Evolutionary conservation across 1,284 basidiomycete species (phyloP).

Genomic region (Mycena sp.): DNA sequence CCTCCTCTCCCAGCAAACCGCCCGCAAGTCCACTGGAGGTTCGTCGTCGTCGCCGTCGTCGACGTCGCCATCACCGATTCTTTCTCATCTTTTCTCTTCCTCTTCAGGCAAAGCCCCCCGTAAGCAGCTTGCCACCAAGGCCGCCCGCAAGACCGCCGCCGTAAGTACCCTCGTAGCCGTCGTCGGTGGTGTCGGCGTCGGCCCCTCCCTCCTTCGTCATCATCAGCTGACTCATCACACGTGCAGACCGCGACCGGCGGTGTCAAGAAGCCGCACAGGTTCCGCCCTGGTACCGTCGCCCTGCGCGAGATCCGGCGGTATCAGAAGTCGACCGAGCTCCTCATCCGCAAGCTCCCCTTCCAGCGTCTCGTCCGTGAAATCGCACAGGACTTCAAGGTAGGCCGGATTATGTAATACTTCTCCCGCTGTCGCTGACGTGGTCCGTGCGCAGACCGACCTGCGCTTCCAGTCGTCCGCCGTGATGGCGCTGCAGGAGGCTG

Average conservation of each 20-base stretch:
- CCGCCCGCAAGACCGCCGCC: slow-evolving; percentile 71
- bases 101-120: slow-evolving; percentile 66
- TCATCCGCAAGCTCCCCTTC: slow-evolving; percentile 83
- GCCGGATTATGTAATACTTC: slow-evolving; percentile 27
- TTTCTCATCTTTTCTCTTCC: slow-evolving; percentile 8
- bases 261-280: slow-evolving; percentile 91
- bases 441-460: slow-evolving; percentile 64
- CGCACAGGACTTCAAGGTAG: slow-evolving; percentile 88
- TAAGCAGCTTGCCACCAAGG: slow-evolving; percentile 90
- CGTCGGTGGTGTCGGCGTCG: too few relatives aligned
- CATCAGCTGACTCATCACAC: slow-evolving; percentile 10
- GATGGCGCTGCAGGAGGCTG: slow-evolving; percentile 86
- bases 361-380: slow-evolving; percentile 85
- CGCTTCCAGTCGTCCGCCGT: slow-evolving; percentile 92
- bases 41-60: slow-evolving; percentile 31
- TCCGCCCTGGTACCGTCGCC: slow-evolving; percentile 91
- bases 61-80: not conserved
- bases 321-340: slow-evolving; percentile 86
- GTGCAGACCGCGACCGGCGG: slow-evolving; percentile 62
- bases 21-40: slow-evolving; percentile 91
- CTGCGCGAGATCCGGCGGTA: slow-evolving; percentile 92
- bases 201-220: not conserved
- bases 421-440: not conserved
- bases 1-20: slow-evolving; percentile 69
- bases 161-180: slow-evolving; percentile 27